Evolutionary conservation across 805 yeast genomes (phyloP), one percentile per base, ranked within the genome.

Genomic region (Myxozyma udenii): DNA sequence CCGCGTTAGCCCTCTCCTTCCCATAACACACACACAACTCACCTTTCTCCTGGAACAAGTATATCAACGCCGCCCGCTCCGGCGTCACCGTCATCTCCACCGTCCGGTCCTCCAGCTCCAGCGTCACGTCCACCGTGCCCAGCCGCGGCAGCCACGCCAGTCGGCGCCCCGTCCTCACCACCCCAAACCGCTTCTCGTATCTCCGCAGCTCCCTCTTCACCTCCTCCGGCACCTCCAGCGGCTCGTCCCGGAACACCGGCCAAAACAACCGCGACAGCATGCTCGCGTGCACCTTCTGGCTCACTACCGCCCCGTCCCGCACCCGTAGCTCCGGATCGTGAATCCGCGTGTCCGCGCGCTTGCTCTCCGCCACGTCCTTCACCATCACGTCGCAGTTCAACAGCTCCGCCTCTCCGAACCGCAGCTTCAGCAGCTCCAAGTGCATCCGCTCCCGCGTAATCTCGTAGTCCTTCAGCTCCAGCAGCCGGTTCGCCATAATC

Each of bases 321-420:
- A 62, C 47, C 24, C 56, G 39, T 19, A 45, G 14, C 4, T 38
- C 50, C 4, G 41, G 36, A 14, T 46, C 26, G 47, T 72, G 75
- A 16, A 79, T 68, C 4, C 62, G 51, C 2, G 53, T 50, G 57
- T 81, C 79, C 6, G 79, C 66, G 2, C 62, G 60, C 48, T 74
- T 70, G 60, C 95, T 84, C 24, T 78, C 79, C 18, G 70, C 64
- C 7, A 89, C 74, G 66, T 88, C 96, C 36, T 77, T 69, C 16
- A 89, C 73, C 98, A 93, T 93, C 6, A 91, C 87, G 62, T 87
- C 95, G 46, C 89, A 72, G 22, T 80, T 78, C 45, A 77, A 78
- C 59, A 90, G 77, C 48, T 82, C 85, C 7, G 77, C 70, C 33
- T 78, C 82, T 1, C 87, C 89, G 62, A 87, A 85, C 47, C 85